Base-by-base conservation (phyloP, 192 early-diverging fungal species). In the Gamsiella multidivaricata region DNA sequence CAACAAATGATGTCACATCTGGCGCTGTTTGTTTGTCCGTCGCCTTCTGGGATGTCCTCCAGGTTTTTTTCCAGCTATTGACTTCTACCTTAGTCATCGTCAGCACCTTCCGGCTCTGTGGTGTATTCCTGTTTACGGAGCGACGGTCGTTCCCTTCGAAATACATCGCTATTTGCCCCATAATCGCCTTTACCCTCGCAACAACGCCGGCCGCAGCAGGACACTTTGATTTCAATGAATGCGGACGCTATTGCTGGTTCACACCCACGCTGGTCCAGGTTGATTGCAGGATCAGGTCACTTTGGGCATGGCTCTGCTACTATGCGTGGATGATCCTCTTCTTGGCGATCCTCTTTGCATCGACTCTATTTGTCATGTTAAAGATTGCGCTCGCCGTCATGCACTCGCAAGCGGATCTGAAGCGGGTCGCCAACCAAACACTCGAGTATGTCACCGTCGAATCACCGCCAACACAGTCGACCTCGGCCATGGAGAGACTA, bases 241-340 rank as follows among this genome's bases (percentile, higher is more conserved):
- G 74, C 29, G 60, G 65, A 0, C 65, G 41, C 10, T 78, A 78
- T 20, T 78, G 74, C 60, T 78, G 74, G 74, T 78, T 78, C 66
- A 59, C 17, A 3, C 47, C 43, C 46, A 9, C 33, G 29, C 33
- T 20, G 7, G 34, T 51, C n/a, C 32, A 65, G 1, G 12, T 20
- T 14, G 47, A 68, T 32, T 78, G 74, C 43, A 62, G 45, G 34
- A 25, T 69, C 12, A 54, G 43, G 3, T 69, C 74, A 2, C 37
- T 33, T 1, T 78, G 74, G 74, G 74, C 74, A 0, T 78, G 66
- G 65, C 20, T 57, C 6, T 69, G 74, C 26, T 78, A 68, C 49
- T 78, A 78, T 33, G 65, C 11, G 2, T 69, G 65, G 74, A 78
- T 78, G 74, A 26, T 69, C 9, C 23, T 78, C 9, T 78, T 69